Conservation (phyloP, 441 rosid species). For the Jatropha multifida region DNA sequence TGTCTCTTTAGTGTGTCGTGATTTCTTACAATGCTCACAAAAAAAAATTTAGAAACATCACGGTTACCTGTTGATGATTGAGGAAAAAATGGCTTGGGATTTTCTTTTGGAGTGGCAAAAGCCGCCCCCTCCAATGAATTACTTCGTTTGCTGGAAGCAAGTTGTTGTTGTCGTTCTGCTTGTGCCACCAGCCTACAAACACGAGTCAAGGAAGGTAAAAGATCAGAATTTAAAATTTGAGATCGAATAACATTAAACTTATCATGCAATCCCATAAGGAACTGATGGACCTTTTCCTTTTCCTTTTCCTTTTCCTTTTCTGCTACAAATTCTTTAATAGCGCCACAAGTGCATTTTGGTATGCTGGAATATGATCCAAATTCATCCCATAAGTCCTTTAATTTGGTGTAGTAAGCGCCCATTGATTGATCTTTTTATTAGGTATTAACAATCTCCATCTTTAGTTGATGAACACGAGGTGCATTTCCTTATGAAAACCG, state of each 20-base stretch:
- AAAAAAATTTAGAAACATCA: too few species aligned
- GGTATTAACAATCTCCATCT: not conserved
- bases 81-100: too few species aligned
- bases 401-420: not conserved
- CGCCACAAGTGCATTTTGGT: too few species aligned
- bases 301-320: not conserved
- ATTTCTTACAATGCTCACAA: too few species aligned
- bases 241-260: not conserved
- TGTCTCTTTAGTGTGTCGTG: too few species aligned
- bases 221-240: not conserved
- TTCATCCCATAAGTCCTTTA: not conserved
- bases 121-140: too few species aligned
- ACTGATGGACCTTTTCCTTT: not conserved
- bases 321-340: too few species aligned
- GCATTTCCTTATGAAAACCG: not conserved
- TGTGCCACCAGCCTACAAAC: not conserved
- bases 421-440: not conserved
- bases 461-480: not conserved
- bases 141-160: too few species aligned
- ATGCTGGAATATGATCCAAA: not conserved
- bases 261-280: not conserved
- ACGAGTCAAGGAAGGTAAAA: not conserved
- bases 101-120: too few species aligned
- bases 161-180: not conserved
- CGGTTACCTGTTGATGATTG: not conserved